Evolutionary conservation across 805 yeast species (phyloP), one percentile per base, ranked within the genome.

Genomic region (Debaryomyces tyrocola): DNA sequence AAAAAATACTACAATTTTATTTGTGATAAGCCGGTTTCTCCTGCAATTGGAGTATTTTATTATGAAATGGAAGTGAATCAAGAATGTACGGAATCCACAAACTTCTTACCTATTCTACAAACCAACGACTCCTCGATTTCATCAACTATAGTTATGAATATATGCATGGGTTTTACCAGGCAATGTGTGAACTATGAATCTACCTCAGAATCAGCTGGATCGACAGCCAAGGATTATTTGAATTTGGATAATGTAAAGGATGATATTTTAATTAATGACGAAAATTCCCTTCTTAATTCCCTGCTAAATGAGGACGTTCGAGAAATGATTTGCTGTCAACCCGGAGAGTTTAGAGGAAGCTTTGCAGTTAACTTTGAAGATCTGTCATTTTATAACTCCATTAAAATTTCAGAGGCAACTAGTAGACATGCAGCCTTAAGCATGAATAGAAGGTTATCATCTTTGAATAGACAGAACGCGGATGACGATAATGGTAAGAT

Each of bases 271-370:
- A 50, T 52, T 31, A 55, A 54, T 37, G 58, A 54, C 21, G 53
- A 50, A 28, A 54, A 51, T 20, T 40, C 37, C 31, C 7, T 40
- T 4, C 40, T 42, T 6, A 53, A 49, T 34, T 50, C 47, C 27
- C 50, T 46, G 27, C 40, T 53, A 28, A 54, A 50, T 24, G 48
- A 47, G 4, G 59, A 57, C 35, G 52, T 62, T 5, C 59, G 61
- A n/a, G 46, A 55, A 5, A 57, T 66, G 24, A 50, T 72, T 27
- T 57, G 61, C 21, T 50, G 58, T 2, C 69, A 63, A 47, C 77
- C 76, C 2, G 77, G 77, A 1, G 71, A 68, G 14, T 53, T 73
- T 40, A 64, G 59, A 37, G 76, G 76, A 3, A 70, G 75, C 45
- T 68, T 62, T 52, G 76, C 74, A 1, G 62, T 73, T 18, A 67